Evolutionary conservation across 257 asterid species (phyloP).

Genomic region (Echites panduratus): DNA sequence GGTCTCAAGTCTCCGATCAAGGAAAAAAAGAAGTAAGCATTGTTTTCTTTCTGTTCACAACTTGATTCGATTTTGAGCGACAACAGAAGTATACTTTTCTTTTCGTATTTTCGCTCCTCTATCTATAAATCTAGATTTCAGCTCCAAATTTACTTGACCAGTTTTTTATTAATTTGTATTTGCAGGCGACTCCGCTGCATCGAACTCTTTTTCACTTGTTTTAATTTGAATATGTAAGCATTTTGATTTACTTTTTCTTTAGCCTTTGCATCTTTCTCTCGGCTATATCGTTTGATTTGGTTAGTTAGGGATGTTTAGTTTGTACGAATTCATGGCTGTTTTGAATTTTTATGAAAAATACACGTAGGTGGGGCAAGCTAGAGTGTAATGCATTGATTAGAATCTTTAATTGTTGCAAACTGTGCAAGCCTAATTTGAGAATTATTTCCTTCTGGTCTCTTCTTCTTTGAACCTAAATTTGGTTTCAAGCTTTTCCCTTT

Average conservation of each 20-base stretch:
- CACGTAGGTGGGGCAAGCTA: too few species aligned
- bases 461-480: background rate
- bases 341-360: too few species aligned
- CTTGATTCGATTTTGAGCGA: background rate
- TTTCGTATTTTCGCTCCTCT: background rate
- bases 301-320: background rate
- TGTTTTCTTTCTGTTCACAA: background rate
- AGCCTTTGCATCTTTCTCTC: background rate
- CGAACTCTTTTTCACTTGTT: conserved; percentile 8
- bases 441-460: background rate
- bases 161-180: background rate
- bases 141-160: background rate
- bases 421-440: background rate
- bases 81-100: background rate
- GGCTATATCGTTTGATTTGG: background rate
- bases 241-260: background rate
- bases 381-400: background rate
- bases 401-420: background rate
- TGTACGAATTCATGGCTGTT: background rate
- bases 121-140: background rate
- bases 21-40: background rate
- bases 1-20: background rate
- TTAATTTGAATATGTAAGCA: conserved; percentile 23
- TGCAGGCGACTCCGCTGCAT: conserved; percentile 14
- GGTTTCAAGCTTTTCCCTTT: background rate